Percentiles rank a stretch among this genome's conserved stretches.
Conservation (phyloP, 2,329 filamentous ascomycete genomes). For the Thielaviopsis euricoi region DNA sequence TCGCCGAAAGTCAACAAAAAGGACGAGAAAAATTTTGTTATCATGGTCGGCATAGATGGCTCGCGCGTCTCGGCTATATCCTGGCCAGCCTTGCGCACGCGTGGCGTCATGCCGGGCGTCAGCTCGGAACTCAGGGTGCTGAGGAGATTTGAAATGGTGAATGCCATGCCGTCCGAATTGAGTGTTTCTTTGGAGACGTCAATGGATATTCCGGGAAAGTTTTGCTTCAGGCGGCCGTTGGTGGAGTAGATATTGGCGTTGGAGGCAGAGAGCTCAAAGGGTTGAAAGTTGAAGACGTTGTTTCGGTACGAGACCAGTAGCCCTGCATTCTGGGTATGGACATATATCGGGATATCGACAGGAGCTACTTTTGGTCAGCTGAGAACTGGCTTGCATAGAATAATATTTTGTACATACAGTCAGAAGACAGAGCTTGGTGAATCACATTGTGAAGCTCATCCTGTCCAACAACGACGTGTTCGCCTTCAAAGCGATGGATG, state of each 20-base stretch:
- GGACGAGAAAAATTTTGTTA: slow-evolving; percentile 30
- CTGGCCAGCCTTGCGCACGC: slow-evolving; percentile 22
- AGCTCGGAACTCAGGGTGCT: slow-evolving; percentile 18
- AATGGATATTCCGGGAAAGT: slow-evolving; percentile 17
- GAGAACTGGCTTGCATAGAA: neutral
- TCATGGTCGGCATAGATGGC: slow-evolving; percentile 29
- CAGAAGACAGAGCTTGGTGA: neutral
- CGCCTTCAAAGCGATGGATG: neutral
- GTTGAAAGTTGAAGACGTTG: slow-evolving; percentile 16
- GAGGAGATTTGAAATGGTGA: slow-evolving; percentile 15
- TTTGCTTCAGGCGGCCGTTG: slow-evolving; percentile 17
- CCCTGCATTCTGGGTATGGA: slow-evolving; percentile 22
- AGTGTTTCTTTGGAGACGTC: slow-evolving; percentile 13
- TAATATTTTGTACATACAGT: neutral
- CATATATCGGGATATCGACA: slow-evolving; percentile 15
- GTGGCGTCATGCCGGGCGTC: slow-evolving; percentile 12
- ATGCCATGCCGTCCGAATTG: slow-evolving; percentile 13
- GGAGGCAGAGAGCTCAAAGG: slow-evolving; percentile 20
- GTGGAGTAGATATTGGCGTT: slow-evolving; percentile 17
- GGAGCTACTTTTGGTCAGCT: neutral
- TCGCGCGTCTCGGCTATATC: slow-evolving; percentile 28
- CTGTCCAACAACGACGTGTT: neutral
- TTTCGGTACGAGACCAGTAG: slow-evolving; percentile 16
- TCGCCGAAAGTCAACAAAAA: slow-evolving; percentile 24
- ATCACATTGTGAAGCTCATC: neutral